Conservation (phyloP, 352 stramenopile genomes). For the Pythium insidiosum region DNA sequence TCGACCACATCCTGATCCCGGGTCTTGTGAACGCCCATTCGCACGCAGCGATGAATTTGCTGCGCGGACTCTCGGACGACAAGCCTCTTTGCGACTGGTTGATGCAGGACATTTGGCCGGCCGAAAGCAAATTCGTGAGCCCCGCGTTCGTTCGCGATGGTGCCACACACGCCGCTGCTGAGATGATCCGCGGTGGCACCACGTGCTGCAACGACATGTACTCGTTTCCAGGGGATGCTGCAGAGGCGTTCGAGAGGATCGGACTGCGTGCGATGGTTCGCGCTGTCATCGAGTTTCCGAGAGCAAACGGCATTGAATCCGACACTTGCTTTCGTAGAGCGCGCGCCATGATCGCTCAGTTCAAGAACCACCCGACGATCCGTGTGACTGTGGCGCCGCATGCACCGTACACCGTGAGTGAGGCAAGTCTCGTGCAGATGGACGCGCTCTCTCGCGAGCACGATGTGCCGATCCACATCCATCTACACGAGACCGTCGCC, state of each 20-base stretch:
- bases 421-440: conserved; percentile 51
- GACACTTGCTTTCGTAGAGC: conserved; percentile 75
- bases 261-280: conserved; percentile 67
- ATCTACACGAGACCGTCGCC: conserved; percentile 79
- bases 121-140: conserved; percentile 65
- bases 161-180: conserved; percentile 64
- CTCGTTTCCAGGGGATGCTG: conserved; percentile 65
- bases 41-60: conserved; percentile 78
- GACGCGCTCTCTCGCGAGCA: conserved; percentile 51
- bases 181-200: conserved; percentile 84
- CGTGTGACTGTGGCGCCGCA: conserved; percentile 71
- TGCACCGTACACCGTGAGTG: conserved; percentile 79
- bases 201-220: conserved; percentile 92
- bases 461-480: conserved; percentile 69
- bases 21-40: conserved; percentile 86
- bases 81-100: conserved; percentile 82
- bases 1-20: conserved; percentile 69
- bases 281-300: conserved; percentile 72
- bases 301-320: no score
- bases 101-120: conserved; percentile 79
- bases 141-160: conserved; percentile 68
- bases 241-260: conserved; percentile 41
- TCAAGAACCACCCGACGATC: conserved; percentile 55
- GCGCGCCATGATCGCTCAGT: conserved; percentile 48
- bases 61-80: conserved; percentile 84